These are phyloP conservation scores for Alternaria ventricosa DNA, from an alignment of 2,329 filamentous ascomycete genomes.

Conservation along the genomic window DNA sequence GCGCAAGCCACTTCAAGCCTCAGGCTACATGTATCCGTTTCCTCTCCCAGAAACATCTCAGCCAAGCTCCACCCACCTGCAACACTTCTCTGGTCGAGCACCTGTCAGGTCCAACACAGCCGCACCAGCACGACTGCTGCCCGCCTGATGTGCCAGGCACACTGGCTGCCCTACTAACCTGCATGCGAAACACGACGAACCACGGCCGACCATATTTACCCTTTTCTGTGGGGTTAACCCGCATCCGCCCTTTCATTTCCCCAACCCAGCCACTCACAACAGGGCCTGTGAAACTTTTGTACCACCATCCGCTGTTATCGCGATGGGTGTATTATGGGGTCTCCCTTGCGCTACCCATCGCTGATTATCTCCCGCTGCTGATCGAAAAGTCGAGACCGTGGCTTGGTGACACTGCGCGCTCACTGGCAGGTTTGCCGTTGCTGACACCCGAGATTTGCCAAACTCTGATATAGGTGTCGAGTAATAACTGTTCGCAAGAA, in stretches of 20 bases:
- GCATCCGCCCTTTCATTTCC: slow-evolving; percentile 15
- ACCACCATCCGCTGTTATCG: background rate
- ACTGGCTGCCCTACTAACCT: background rate
- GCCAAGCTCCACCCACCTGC: background rate
- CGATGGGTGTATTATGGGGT: background rate
- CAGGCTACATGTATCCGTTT: background rate
- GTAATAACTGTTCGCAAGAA: background rate
- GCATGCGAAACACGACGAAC: slow-evolving; percentile 10
- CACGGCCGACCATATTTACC: slow-evolving; percentile 2
- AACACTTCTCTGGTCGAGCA: background rate
- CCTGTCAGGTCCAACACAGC: background rate
- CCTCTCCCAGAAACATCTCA: background rate
- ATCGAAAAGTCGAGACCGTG: slow-evolving; percentile 11
- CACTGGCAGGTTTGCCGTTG: background rate
- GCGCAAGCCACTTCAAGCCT: slow-evolving; percentile 9
- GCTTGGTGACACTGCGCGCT: background rate
- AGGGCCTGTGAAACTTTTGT: background rate
- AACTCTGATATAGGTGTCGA: background rate
- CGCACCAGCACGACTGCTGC: background rate
- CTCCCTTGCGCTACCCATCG: slow-evolving; percentile 4
- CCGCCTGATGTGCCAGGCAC: background rate
- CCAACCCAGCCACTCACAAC: slow-evolving; percentile 1
- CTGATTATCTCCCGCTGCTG: slow-evolving; percentile 8
- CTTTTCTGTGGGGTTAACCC: slow-evolving; percentile 9
- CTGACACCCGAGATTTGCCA: background rate